A percentile compares a stretch with the other conserved stretches of the same genome.
These are phyloP conservation scores for Exobasidium cylindrosporum DNA, from an alignment of 1,284 basidiomycete species.

Conservation along the genomic window DNA sequence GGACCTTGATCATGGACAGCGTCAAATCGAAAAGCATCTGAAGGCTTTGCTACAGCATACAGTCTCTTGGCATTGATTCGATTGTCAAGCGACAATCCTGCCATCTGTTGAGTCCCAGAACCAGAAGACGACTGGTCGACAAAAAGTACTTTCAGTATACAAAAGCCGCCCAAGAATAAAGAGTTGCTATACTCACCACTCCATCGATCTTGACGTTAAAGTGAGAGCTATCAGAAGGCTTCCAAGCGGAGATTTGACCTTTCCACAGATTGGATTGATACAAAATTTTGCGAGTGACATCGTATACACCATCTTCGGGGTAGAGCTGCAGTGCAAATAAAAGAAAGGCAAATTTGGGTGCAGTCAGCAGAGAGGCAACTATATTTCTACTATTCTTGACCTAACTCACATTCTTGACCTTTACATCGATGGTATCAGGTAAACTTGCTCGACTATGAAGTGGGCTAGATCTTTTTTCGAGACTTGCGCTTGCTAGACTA, in stretches of 20 bases:
- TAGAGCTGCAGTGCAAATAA: conserved; percentile 8
- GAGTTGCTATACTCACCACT: conserved; percentile 1
- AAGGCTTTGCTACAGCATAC: conserved; percentile 48
- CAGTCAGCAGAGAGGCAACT: not conserved
- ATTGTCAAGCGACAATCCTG: conserved; percentile 39
- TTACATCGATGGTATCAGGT: conserved; percentile 36
- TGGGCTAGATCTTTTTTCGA: not conserved
- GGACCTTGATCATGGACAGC: conserved; percentile 33
- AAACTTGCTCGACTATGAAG: not conserved
- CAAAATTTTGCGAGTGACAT: conserved; percentile 35
- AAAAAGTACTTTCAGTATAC: not conserved
- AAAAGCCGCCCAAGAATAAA: not conserved
- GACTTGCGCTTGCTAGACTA: not conserved
- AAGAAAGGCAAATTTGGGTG: conserved; percentile 12
- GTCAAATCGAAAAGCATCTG: conserved; percentile 43
- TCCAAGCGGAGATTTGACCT: conserved; percentile 37
- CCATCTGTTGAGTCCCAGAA: conserved; percentile 48
- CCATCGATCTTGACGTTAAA: conserved; percentile 30
- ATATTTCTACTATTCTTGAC: too few relatives aligned
- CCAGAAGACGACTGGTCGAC: conserved; percentile 29
- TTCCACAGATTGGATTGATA: conserved; percentile 53
- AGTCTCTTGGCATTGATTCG: conserved; percentile 33
- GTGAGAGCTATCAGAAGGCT: conserved; percentile 24
- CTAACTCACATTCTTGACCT: conserved; percentile 31
- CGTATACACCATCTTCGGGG: conserved; percentile 47